Conservation (phyloP, 2,329 filamentous ascomycete species). For the Lecanosticta acicola region DNA sequence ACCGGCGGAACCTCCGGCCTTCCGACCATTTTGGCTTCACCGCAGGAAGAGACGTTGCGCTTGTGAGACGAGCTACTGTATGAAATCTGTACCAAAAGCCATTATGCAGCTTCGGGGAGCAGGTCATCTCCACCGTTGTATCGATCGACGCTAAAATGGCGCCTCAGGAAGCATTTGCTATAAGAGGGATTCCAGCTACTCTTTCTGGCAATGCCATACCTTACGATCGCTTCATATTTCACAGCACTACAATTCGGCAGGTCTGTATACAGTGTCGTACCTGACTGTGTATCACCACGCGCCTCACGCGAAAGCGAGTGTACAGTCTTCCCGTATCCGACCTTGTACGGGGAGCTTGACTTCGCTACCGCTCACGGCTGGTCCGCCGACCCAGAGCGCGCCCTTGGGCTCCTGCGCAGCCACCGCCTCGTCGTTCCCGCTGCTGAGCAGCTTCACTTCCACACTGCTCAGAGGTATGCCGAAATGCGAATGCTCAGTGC, state of each 20-base stretch:
- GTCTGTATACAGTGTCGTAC: no score
- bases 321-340: constrained; percentile 66
- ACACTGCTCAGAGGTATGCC: constrained; percentile 74
- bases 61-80: no score
- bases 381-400: constrained; percentile 62
- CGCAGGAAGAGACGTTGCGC: no score
- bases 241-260: no score
- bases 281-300: not conserved
- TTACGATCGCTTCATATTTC: not conserved
- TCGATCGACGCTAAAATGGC: not conserved
- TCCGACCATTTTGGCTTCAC: no score
- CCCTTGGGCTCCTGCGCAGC: constrained; percentile 51
- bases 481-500: constrained; percentile 58
- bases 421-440: constrained; percentile 48
- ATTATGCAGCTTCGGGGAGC: no score
- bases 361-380: constrained; percentile 65
- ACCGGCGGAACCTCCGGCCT: no score
- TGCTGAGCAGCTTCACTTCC: constrained; percentile 55
- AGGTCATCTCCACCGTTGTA: not conserved
- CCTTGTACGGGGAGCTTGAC: constrained; percentile 59
- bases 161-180: not conserved
- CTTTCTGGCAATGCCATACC: not conserved
- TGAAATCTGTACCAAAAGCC: no score
- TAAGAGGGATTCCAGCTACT: not conserved
- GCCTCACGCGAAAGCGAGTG: constrained; percentile 45